Conservation (phyloP, 352 stramenopile genomes). For the Phytophthora constricta region DNA sequence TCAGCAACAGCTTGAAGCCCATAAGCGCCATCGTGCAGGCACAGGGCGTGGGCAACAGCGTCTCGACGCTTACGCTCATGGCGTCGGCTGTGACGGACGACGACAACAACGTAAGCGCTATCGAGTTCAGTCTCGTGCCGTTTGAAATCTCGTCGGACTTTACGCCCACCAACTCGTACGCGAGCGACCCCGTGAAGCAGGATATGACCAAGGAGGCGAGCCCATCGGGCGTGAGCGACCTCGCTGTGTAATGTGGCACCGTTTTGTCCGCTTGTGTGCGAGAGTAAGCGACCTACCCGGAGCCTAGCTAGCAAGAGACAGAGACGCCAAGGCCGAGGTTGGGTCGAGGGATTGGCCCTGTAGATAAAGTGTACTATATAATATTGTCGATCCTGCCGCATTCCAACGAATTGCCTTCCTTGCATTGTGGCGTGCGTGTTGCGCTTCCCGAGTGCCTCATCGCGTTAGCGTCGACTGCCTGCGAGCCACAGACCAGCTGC, state of each 20-base stretch:
- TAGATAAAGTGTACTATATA: constrained; percentile 67
- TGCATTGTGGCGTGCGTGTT: not conserved
- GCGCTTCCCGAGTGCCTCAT: constrained; percentile 19
- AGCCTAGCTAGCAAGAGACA: constrained; percentile 20
- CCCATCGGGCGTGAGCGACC: constrained; percentile 58
- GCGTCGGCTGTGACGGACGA: constrained; percentile 68
- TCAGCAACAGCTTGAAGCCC: constrained; percentile 47
- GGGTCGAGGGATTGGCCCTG: constrained; percentile 28
- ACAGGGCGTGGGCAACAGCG: constrained; percentile 42
- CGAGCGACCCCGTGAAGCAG: constrained; percentile 33
- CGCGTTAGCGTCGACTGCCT: constrained; percentile 30
- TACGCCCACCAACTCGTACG: constrained; percentile 22
- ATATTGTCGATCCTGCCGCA: constrained; percentile 42
- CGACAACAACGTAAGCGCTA: constrained; percentile 44
- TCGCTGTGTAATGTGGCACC: constrained; percentile 45
- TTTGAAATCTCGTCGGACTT: constrained; percentile 62
- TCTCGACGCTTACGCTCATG: constrained; percentile 62
- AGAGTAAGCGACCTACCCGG: constrained; percentile 26
- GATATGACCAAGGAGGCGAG: constrained; percentile 59
- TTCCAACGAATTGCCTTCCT: constrained; percentile 1
- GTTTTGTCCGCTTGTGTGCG: no score
- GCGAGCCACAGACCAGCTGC: constrained; percentile 28
- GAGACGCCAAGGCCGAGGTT: constrained; percentile 12
- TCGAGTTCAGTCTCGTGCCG: constrained; percentile 75
- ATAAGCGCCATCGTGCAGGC: constrained; percentile 61